Percentiles rank a stretch among this genome's conserved stretches.
Conservation (phyloP, 352 stramenopile genomes). For the Pythium utonaiense region DNA sequence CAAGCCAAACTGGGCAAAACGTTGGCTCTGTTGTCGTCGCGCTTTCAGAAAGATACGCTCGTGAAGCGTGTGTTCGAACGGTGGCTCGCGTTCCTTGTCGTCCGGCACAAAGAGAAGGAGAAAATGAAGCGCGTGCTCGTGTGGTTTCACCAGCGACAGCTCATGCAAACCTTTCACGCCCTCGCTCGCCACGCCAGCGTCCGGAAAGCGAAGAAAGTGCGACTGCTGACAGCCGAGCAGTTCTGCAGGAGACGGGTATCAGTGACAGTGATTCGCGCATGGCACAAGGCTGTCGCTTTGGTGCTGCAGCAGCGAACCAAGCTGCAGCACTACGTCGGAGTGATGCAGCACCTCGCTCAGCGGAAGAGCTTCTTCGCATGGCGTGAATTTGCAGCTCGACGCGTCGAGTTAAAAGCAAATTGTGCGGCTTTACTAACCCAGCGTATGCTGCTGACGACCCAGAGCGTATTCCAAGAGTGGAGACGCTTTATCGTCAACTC, state of each 20-base stretch:
- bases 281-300: conserved; percentile 9
- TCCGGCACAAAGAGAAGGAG: conserved; percentile 12
- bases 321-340: conserved; percentile 30
- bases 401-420: conserved; percentile 21
- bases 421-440: conserved; percentile 25
- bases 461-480: conserved; percentile 34
- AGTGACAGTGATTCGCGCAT: conserved; percentile 16
- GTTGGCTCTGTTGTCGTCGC: conserved; percentile 12
- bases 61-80: conserved; percentile 15
- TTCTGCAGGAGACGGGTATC: not conserved
- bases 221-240: not conserved
- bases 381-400: conserved; percentile 24
- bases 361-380: conserved; percentile 36
- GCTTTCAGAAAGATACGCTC: conserved; percentile 18
- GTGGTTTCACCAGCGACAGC: conserved; percentile 12
- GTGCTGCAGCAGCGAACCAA: conserved; percentile 13
- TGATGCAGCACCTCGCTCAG: conserved; percentile 38
- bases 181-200: not conserved
- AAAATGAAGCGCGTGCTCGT: conserved; percentile 15
- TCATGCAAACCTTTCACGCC: conserved; percentile 9
- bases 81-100: conserved; percentile 16
- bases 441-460: conserved; percentile 28
- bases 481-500: conserved; percentile 10
- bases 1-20: conserved; percentile 13
- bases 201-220: not conserved